A percentile compares a stretch with the other conserved stretches of the same genome.
These are phyloP conservation scores for Zymoseptoria tritici DNA, from an alignment of 2,329 filamentous ascomycete genomes.

Conservation along the genomic window DNA sequence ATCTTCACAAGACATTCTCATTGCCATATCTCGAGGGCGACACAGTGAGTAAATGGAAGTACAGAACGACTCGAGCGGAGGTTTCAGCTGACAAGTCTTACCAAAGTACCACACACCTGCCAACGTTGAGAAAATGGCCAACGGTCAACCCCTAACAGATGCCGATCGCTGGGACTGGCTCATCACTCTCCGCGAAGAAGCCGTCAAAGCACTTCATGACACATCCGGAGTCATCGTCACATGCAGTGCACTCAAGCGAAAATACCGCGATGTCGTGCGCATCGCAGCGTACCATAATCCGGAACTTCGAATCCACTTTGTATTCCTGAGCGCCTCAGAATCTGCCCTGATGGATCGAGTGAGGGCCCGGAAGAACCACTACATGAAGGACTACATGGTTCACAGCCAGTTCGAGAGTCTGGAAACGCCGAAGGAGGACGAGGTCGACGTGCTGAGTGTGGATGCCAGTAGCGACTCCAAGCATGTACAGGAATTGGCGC, in stretches of 20 bases:
- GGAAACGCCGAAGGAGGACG: slow-evolving; percentile 65
- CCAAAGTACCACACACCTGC: slow-evolving; percentile 42
- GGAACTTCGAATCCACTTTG: slow-evolving; percentile 63
- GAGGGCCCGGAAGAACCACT: slow-evolving; percentile 68
- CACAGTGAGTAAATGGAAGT: slow-evolving; percentile 31
- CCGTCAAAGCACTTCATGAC: slow-evolving; percentile 28
- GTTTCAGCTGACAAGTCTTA: neutral
- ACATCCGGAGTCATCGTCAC: slow-evolving; percentile 73
- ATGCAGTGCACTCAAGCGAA: slow-evolving; percentile 92
- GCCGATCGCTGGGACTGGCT: slow-evolving; percentile 98
- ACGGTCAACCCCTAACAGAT: slow-evolving; percentile 77
- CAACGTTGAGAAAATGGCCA: slow-evolving; percentile 74
- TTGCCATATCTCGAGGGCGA: slow-evolving; percentile 47
- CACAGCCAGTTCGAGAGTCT: slow-evolving; percentile 81
- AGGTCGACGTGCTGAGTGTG: slow-evolving; percentile 38
- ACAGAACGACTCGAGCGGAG: too few species aligned
- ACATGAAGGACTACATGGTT: slow-evolving; percentile 95
- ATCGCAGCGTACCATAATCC: slow-evolving; percentile 42
- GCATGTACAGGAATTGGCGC: slow-evolving; percentile 36
- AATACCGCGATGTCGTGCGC: slow-evolving; percentile 71
- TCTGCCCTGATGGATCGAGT: slow-evolving; percentile 70
- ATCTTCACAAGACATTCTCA: slow-evolving; percentile 36
- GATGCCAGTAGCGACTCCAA: slow-evolving; percentile 37
- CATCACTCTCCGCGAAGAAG: slow-evolving; percentile 41
- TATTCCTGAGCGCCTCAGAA: slow-evolving; percentile 78